Percentiles rank a stretch among this genome's conserved stretches.
Conservation (phyloP, 2,329 filamentous ascomycete genomes). For the Fusarium sp. region DNA sequence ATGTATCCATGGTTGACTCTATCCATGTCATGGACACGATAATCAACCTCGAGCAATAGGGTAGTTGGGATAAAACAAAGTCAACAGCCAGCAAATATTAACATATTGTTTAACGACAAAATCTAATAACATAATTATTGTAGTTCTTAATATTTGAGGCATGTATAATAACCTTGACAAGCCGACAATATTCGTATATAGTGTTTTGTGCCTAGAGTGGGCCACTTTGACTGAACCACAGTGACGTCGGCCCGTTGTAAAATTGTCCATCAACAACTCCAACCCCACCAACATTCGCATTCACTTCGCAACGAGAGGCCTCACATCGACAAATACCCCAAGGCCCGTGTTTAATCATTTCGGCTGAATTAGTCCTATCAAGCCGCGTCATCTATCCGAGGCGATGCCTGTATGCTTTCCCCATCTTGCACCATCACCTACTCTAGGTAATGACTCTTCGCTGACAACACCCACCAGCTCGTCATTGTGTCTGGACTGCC, state of each 20-base stretch:
- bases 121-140: background rate
- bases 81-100: background rate
- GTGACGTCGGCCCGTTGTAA: slow-evolving; percentile 29
- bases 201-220: background rate
- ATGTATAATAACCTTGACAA: background rate
- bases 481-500: slow-evolving; percentile 72
- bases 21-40: no score
- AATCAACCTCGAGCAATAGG: background rate
- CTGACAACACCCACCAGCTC: slow-evolving; percentile 55
- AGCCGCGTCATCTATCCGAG: background rate
- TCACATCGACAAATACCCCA: background rate
- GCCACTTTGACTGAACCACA: slow-evolving; percentile 2
- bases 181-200: background rate
- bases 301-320: background rate
- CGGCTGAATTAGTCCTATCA: background rate
- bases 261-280: slow-evolving; percentile 22
- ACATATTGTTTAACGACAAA: background rate
- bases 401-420: slow-evolving; percentile 40
- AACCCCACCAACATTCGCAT: slow-evolving; percentile 9
- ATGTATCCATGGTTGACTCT: background rate
- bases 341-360: background rate
- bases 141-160: background rate
- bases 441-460: slow-evolving; percentile 8
- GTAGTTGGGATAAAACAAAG: background rate
- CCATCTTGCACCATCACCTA: background rate